Evolutionary conservation across 306 rosid genomes (phyloP).

Genomic region (Cicer pinnatifidum): DNA sequence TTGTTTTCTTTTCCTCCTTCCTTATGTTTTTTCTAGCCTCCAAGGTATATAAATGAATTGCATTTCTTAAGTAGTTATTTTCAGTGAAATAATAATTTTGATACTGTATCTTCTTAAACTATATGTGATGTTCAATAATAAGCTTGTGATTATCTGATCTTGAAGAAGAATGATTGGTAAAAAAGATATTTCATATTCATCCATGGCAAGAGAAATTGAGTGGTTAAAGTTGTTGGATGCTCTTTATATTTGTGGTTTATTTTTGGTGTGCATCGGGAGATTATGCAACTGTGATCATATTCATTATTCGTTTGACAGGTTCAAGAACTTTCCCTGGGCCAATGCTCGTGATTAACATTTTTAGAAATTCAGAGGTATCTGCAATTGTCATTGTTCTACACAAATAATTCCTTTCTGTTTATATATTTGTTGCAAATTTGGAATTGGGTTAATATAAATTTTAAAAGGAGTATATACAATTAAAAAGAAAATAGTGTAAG

Average conservation of each 20-base stretch:
- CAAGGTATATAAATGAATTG: slow-evolving; percentile 26
- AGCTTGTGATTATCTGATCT: slow-evolving; percentile 17
- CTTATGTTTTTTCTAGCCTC: slow-evolving; percentile 17
- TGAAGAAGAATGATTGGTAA: slow-evolving; percentile 9
- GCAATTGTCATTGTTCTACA: slow-evolving; percentile 24
- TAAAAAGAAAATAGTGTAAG: slow-evolving; percentile 19
- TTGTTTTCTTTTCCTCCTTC: slow-evolving; percentile 15
- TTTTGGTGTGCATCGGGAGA: slow-evolving; percentile 24
- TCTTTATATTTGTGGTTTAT: slow-evolving; percentile 32
- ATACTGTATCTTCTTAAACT: slow-evolving; percentile 15
- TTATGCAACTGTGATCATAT: slow-evolving; percentile 26
- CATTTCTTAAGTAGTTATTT: slow-evolving; percentile 35
- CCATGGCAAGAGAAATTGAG: slow-evolving; percentile 31
- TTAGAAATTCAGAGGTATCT: slow-evolving; percentile 80
- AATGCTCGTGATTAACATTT: slow-evolving; percentile 66
- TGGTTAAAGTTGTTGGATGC: slow-evolving; percentile 38
- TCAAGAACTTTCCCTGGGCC: slow-evolving; percentile 87
- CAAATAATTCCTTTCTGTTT: slow-evolving; percentile 32
- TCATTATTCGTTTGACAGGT: slow-evolving; percentile 59
- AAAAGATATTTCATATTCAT: slow-evolving; percentile 23
- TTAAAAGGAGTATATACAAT: slow-evolving; percentile 18
- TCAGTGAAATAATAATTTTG: slow-evolving; percentile 20
- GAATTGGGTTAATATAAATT: slow-evolving; percentile 14
- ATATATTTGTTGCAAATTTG: slow-evolving; percentile 9
- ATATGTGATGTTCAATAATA: slow-evolving; percentile 30